Evolutionary conservation across 2,329 filamentous ascomycete genomes (phyloP), one percentile per base, ranked within the genome.

Genomic region (Neophaeococcomyces mojaviensis): DNA sequence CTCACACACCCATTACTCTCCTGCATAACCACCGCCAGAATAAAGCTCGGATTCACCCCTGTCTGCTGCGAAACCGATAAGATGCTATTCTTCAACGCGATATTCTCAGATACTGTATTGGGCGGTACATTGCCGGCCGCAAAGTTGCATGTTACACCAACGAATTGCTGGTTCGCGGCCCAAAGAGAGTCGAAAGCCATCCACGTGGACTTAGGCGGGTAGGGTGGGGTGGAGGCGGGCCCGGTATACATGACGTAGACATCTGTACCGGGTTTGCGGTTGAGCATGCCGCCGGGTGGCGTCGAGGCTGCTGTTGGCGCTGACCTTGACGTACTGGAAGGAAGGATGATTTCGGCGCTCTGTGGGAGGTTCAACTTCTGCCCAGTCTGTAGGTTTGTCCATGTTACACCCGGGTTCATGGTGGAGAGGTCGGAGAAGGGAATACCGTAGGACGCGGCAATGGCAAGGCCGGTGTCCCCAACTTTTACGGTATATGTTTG

Each of bases 11-110:
- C 55, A 43, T 44, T 48, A 2, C 58, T 59, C 45, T 64, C 62
- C 51, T 65, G 62, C 52, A 63, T 57, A 10, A 63, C 55, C n/a
- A 61, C 52, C 4, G 61, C 62, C 2, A 65, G 50, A 20, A 63
- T 61, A 47, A 62, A 61, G 3, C 61, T 54, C 28, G 58, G 59
- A 44, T 64, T 59, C 7, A 64, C 54, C 0, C 47, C 35, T 10
- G 55, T 50, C 8, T 54, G 42, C 6, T 48, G 39, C 2, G 60
- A 49, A 5, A 61, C 52, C 6, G 42, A 34, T 24, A 60, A 52
- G 24, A 60, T 61, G 7, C 52, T 46, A 19, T 54, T 47, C 9
- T 48, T 49, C 19, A 62, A 49, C 5, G 50, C 16, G 12, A 46
- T n/a, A 5, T 52, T 58, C 22, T 60, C 55, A 12, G 46, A 24